Base-by-base conservation (phyloP, 2,329 filamentous ascomycete species). In the Cercospora citrullina region DNA sequence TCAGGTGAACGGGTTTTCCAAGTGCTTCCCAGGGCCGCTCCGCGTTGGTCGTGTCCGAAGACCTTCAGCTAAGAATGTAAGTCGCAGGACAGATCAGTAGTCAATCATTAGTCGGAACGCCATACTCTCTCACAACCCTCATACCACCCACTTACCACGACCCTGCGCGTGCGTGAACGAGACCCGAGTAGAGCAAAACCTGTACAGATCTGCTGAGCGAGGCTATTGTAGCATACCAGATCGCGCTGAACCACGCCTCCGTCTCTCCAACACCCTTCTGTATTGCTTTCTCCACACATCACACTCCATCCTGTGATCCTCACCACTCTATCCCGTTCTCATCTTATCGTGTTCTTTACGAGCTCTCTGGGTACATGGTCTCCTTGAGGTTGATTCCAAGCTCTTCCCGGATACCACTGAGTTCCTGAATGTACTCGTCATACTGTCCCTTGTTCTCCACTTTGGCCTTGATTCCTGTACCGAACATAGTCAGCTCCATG, bases 381-480 rank as follows among this genome's bases (percentile, higher is more conserved):
- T 98, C 94, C 87, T 95, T 96, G 77, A 97, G 87, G 74, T 88
- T 85, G 77, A 98, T 89, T 76, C 94, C 94, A 72, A 98, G 89
- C 86, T 98, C 94, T 87, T 96, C 92, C 78, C 94, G 90, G 78
- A 98, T 86, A 73, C 90, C 87, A 87, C 96, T 93, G 75, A 99
- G 92, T 85, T 97, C 92, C 79, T 92, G 87, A 70, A 99, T 89
- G 84, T 96, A 97, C 86, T 97, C 91, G 79, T 97, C 88, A 86
- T 99, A 99, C 86, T 99, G 95, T 79, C 89, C 88, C 84, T 93
- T 91, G 89, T 96, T 99, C 89, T 99, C 95, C 76, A 98, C 95
- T 89, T 99, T 99, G 84, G 93, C 92, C 86, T 97, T 97, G 88
- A 99, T 91, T 79, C 94, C 94, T 51, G 55, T 39, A 39, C n/a